Conservation (phyloP, 306 rosid species). For the Rosa multiflora region DNA sequence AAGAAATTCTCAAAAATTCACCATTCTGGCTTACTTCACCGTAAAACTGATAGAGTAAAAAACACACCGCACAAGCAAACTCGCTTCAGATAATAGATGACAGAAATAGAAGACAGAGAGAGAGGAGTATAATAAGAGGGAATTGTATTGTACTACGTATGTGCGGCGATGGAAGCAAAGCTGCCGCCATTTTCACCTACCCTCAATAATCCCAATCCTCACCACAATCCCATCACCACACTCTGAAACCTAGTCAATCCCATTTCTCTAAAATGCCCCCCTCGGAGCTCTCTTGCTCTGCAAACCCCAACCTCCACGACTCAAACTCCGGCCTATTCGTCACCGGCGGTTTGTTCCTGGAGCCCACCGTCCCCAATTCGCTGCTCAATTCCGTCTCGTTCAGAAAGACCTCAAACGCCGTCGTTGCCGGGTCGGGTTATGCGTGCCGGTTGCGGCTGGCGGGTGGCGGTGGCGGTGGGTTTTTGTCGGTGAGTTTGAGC, state of each 20-base stretch:
- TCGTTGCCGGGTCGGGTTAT: slow-evolving; percentile 23
- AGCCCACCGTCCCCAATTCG: slow-evolving; percentile 51
- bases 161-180: slow-evolving; percentile 37
- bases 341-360: slow-evolving; percentile 73
- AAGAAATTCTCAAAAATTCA: too few species aligned
- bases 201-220: background rate
- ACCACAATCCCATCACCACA: background rate
- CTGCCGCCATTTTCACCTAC: slow-evolving; percentile 25
- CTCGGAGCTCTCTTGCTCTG: background rate
- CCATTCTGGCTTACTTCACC: background rate
- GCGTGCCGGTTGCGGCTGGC: slow-evolving; percentile 14
- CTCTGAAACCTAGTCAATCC: background rate
- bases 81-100: background rate
- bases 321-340: slow-evolving; percentile 30
- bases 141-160: slow-evolving; percentile 9
- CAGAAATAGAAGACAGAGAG: background rate
- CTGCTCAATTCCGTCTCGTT: slow-evolving; percentile 41
- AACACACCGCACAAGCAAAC: background rate
- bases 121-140: background rate
- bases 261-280: slow-evolving; percentile 31
- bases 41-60: background rate
- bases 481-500: slow-evolving; percentile 68
- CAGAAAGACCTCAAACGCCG: slow-evolving; percentile 15
- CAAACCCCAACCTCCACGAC: background rate
- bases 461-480: slow-evolving; percentile 37